Evolutionary conservation across 202 grass and related monocot genomes (phyloP).

Genomic region (Miscanthus sacchariflorus): DNA sequence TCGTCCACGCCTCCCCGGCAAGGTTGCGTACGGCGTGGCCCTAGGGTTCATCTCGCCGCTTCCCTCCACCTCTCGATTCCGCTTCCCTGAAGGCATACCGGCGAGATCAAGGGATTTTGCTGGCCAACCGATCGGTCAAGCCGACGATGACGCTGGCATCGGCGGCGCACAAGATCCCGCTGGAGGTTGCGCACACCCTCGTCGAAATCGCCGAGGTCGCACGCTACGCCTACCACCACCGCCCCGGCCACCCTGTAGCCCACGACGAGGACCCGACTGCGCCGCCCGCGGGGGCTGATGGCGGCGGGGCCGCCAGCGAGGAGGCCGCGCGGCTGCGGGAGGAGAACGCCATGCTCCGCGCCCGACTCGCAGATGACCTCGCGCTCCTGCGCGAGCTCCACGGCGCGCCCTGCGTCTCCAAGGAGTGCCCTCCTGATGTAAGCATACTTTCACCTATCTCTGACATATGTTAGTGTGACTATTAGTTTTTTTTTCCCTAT

Average conservation of each 20-base stretch:
- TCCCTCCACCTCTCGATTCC: neutral
- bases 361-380: conserved; percentile 74
- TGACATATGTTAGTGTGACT: neutral
- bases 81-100: neutral
- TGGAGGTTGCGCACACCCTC: conserved; percentile 78
- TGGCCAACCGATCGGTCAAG: neutral
- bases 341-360: conserved; percentile 76
- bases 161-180: conserved; percentile 62
- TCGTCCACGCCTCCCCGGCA: conserved; percentile 10
- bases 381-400: conserved; percentile 70
- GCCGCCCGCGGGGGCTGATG: neutral
- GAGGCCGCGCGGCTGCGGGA: conserved; percentile 62
- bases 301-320: conserved; percentile 8
- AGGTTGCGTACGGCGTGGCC: conserved; percentile 33
- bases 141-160: conserved; percentile 41
- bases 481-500: neutral
- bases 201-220: conserved; percentile 90
- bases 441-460: neutral
- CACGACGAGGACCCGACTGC: neutral
- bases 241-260: conserved; percentile 40
- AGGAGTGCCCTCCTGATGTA: conserved; percentile 89
- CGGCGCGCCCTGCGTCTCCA: conserved; percentile 58
- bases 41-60: conserved; percentile 43
- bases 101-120: neutral
- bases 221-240: conserved; percentile 70